Evolutionary conservation across 2,329 filamentous ascomycete species (phyloP).

Genomic region (Bertia moriformis): DNA sequence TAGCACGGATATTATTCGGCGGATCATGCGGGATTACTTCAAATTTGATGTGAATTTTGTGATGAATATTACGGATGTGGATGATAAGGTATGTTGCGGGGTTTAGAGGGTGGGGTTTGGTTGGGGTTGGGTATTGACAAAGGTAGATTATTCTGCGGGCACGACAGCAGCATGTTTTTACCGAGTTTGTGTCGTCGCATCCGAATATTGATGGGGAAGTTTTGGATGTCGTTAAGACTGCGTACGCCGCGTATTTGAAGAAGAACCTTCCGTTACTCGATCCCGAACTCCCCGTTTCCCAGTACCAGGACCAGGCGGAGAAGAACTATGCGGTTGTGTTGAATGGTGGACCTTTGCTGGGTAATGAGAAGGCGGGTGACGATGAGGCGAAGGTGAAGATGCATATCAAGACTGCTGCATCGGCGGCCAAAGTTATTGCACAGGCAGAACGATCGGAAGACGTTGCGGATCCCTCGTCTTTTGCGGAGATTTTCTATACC

Average conservation of each 20-base stretch:
- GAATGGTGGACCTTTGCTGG: background rate
- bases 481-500: background rate
- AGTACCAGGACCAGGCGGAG: background rate
- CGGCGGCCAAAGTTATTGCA: background rate
- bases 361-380: constrained; percentile 17
- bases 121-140: too few species aligned
- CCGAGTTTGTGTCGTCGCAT: constrained; percentile 42
- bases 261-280: constrained; percentile 11
- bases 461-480: background rate
- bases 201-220: constrained; percentile 3
- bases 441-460: background rate
- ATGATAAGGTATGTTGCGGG: constrained; percentile 48
- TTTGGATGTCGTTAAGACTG: background rate
- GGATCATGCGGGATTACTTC: constrained; percentile 73
- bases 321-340: background rate
- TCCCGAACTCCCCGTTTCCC: background rate
- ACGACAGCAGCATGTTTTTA: constrained; percentile 42
- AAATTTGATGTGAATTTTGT: constrained; percentile 72
- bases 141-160: constrained; percentile 44
- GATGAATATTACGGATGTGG: constrained; percentile 83
- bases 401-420: constrained; percentile 32
- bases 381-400: constrained; percentile 55
- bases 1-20: constrained; percentile 72
- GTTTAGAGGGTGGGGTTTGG: background rate
- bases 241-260: constrained; percentile 1